Evolutionary conservation across 2,329 filamentous ascomycete species (phyloP), one percentile per base, ranked within the genome.

Genomic region (Thyridium curvatum): DNA sequence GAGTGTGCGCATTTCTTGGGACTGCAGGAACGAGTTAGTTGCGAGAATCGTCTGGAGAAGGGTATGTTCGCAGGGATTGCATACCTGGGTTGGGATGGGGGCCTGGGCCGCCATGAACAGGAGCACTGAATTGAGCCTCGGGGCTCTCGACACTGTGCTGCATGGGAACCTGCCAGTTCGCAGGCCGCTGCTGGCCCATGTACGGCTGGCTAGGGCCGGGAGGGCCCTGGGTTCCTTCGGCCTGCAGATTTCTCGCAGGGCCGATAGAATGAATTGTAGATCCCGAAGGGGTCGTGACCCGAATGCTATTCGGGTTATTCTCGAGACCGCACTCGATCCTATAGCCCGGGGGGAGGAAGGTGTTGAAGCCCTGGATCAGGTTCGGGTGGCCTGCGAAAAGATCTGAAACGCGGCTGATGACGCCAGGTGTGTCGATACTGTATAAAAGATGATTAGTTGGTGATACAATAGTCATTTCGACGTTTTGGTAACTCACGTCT

Each of bases 361-460:
- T 98, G 57, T 98, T 98, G 61, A 98, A 98, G 0, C 93, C 93
- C 61, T 97, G 91, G 35, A 98, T 97, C 18, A 94, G 74, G 56
- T 86, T 93, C 3, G 93, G 93, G 53, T 98, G 91, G 3, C 93
- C 93, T 16, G 91, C 90, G 57, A 98, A 98, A 2, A 98, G 77
- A 38, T 89, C 88, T 2, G 93, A 97, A 18, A 98, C 93, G 35
- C 93, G 82, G 53, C 94, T 94, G 50, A 98, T 98, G 3, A 98
- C 93, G 2, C 93, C 93, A 0, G 93, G 93, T 0, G 93, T 98
- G 58, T 98, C 93, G 52, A 98, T 98, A 4, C 85, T 83, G 42
- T 18, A 18, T 18, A 8, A 18, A 2, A 16, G 37, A 34, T 17
- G 7, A 10, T 34, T 12, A 14, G 13, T 18, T 16, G 13, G 34